Conservation (phyloP, 225 moss, liverwort and hornwort species). For the Pseudoscleropodium purum region DNA sequence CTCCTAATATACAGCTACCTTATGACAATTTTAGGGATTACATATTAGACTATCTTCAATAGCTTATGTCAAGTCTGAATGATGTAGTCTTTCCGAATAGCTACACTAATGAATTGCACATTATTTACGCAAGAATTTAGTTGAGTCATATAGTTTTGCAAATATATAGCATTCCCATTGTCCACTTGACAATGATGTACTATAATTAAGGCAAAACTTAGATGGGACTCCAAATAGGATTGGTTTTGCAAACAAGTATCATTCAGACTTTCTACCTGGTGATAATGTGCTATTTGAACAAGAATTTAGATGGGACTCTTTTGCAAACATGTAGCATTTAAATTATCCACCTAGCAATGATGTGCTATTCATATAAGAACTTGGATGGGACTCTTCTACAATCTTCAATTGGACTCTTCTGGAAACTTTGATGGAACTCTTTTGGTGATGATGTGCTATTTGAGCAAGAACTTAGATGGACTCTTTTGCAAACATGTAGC, state of each 20-base stretch:
- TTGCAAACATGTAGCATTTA: neutral
- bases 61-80: neutral
- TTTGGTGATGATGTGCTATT: no score
- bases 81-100: neutral
- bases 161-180: neutral
- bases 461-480: no score
- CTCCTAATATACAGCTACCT: neutral
- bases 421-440: no score
- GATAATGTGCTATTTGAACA: fast-evolving
- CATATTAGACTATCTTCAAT: neutral
- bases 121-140: neutral
- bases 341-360: fast-evolving
- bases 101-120: neutral
- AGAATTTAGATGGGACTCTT: neutral
- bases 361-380: fast-evolving
- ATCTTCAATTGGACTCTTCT: no score
- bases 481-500: neutral
- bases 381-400: neutral
- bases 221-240: neutral
- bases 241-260: no score
- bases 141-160: neutral
- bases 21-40: fast-evolving
- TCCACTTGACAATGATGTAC: neutral
- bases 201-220: neutral
- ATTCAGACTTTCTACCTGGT: neutral